Conservation (phyloP, 768 basidiomycete species). For the Rubroboletus satanas region DNA sequence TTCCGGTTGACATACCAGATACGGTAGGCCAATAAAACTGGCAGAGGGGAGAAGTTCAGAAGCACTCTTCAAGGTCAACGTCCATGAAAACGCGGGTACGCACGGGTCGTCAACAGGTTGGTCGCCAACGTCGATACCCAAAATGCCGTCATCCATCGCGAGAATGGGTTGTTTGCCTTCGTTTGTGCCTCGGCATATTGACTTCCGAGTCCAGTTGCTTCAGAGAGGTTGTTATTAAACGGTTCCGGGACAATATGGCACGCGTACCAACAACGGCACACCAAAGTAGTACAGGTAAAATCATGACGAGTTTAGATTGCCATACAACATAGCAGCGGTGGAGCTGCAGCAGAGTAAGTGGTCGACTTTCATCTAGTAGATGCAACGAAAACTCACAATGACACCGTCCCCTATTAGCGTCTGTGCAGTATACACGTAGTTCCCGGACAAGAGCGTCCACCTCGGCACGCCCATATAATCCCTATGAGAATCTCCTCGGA, state of each 20-base stretch:
- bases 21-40: background rate
- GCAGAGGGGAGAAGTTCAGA: background rate
- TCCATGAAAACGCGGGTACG: background rate
- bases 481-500: too few relatives aligned
- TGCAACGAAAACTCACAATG: background rate
- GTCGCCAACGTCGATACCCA: background rate
- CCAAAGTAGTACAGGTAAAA: background rate
- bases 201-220: background rate
- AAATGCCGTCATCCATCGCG: background rate
- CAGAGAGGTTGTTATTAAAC: too few relatives aligned
- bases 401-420: background rate
- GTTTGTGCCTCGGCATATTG: background rate
- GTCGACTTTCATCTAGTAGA: background rate
- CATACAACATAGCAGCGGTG: background rate
- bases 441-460: background rate
- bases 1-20: background rate
- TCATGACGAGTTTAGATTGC: background rate
- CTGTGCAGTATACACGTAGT: background rate
- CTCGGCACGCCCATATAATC: background rate
- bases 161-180: fast-evolving
- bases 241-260: too few relatives aligned
- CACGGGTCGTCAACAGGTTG: background rate
- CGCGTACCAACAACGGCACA: background rate
- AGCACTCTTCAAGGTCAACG: background rate
- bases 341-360: background rate